phyloP scores from a whole-genome alignment of 129 eudicot genomes.

The Flaveria sonorensis region DNA sequence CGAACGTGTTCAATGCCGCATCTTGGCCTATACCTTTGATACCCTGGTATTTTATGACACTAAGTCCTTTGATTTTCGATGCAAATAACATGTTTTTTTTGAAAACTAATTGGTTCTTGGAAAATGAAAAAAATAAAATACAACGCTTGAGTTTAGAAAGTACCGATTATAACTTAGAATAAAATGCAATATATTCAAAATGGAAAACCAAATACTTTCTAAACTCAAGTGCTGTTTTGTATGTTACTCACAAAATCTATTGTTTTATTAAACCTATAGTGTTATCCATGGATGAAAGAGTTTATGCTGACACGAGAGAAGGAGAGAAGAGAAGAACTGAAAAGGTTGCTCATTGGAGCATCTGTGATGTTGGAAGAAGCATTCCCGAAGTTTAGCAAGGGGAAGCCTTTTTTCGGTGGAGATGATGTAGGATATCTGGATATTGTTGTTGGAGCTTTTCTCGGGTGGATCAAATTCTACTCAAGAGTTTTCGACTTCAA shows the following conservation, averaged over 20 bases:
- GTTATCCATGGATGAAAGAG: background rate
- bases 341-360: background rate
- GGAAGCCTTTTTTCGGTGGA: background rate
- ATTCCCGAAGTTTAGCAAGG: background rate
- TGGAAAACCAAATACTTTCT: no score
- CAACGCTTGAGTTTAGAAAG: background rate
- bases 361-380: background rate
- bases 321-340: background rate
- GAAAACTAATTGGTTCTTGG: background rate
- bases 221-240: no score
- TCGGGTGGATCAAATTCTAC: background rate
- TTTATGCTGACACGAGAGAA: background rate
- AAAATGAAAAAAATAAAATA: background rate
- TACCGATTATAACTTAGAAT: no score
- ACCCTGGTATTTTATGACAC: background rate
- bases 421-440: background rate
- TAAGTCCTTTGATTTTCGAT: background rate
- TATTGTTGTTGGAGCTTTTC: background rate
- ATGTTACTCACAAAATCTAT: background rate
- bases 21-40: slow-evolving; percentile 1
- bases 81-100: background rate
- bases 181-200: no score
- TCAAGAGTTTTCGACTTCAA: background rate
- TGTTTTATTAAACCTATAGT: background rate
- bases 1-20: background rate